Percentiles rank a stretch among this genome's conserved stretches.
Evolutionary conservation across 257 asterid species (phyloP).

Genomic region (Anisodus acutangulus): DNA sequence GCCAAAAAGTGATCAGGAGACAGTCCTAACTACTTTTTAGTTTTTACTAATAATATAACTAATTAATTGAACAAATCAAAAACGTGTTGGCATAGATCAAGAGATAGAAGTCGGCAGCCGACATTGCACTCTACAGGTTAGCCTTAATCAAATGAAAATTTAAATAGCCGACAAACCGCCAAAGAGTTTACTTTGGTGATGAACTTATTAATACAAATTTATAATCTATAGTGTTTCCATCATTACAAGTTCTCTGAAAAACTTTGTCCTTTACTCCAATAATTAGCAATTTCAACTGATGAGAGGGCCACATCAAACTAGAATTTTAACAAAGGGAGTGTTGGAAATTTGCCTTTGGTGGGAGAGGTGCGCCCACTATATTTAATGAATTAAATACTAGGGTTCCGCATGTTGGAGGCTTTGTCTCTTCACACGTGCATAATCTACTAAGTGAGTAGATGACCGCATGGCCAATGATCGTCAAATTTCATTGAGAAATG

Average conservation of each 20-base stretch:
- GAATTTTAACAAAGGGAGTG: not conserved
- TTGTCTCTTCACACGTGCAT: too few relatives aligned
- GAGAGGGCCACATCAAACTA: conserved; percentile 12
- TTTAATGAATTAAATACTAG: too few relatives aligned
- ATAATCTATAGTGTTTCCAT: not conserved
- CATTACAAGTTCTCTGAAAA: not conserved
- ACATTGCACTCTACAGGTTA: not conserved
- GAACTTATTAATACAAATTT: not conserved
- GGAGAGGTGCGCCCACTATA: too few relatives aligned
- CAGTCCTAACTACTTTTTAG: conserved; percentile 22
- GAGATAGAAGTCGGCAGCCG: not conserved
- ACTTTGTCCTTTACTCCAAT: not conserved
- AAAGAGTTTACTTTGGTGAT: conserved; percentile 6
- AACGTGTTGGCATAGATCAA: conserved; percentile 12
- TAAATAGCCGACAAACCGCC: conserved; percentile 25
- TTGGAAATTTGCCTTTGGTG: too few relatives aligned
- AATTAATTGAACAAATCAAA: not conserved
- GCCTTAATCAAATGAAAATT: not conserved
- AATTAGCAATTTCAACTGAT: not conserved
- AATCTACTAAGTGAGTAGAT: too few relatives aligned
- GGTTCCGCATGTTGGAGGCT: too few relatives aligned
- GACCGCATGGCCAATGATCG: too few relatives aligned
- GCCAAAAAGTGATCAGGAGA: not conserved
- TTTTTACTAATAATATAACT: conserved; percentile 22
- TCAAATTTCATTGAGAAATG: too few relatives aligned